A percentile compares a stretch with the other conserved stretches of the same genome.
These are phyloP conservation scores for Auriscalpium vulgare DNA, from an alignment of 768 basidiomycete species.

Conservation along the genomic window DNA sequence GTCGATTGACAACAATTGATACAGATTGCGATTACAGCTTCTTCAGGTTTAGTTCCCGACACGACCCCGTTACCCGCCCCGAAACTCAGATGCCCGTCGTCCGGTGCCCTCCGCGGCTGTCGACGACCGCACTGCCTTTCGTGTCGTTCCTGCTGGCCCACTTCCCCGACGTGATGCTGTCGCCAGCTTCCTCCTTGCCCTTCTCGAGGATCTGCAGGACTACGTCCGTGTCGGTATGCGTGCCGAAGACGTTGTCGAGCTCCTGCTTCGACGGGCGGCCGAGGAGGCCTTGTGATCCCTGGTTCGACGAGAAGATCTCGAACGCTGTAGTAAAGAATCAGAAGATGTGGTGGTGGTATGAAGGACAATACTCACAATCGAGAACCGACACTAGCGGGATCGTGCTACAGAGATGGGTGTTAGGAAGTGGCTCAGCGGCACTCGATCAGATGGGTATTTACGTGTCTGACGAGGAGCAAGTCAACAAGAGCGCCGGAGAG, in stretches of 20 bases:
- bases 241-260: slow-evolving; percentile 65
- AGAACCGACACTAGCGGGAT: slow-evolving; percentile 70
- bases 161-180: slow-evolving; percentile 30
- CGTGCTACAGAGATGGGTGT: slow-evolving; percentile 32
- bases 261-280: slow-evolving; percentile 75
- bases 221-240: slow-evolving; percentile 58
- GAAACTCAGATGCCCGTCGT: slow-evolving; percentile 10
- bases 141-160: slow-evolving; percentile 17
- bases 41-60: neutral
- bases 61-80: neutral
- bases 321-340: slow-evolving; percentile 42
- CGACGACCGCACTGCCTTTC: slow-evolving; percentile 6
- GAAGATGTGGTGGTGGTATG: neutral
- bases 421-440: neutral
- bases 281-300: slow-evolving; percentile 74
- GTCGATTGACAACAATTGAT: neutral
- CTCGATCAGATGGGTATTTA: slow-evolving; percentile 29
- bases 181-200: slow-evolving; percentile 50
- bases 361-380: slow-evolving; percentile 49
- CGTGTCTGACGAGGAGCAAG: slow-evolving; percentile 44
- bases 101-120: slow-evolving; percentile 7
- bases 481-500: slow-evolving; percentile 15
- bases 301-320: slow-evolving; percentile 57
- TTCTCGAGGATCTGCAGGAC: slow-evolving; percentile 50
- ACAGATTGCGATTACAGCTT: neutral